Evolutionary conservation across 352 stramenopile species (phyloP), one percentile per base, ranked within the genome.

Genomic region (Globisporangium echinulatum): DNA sequence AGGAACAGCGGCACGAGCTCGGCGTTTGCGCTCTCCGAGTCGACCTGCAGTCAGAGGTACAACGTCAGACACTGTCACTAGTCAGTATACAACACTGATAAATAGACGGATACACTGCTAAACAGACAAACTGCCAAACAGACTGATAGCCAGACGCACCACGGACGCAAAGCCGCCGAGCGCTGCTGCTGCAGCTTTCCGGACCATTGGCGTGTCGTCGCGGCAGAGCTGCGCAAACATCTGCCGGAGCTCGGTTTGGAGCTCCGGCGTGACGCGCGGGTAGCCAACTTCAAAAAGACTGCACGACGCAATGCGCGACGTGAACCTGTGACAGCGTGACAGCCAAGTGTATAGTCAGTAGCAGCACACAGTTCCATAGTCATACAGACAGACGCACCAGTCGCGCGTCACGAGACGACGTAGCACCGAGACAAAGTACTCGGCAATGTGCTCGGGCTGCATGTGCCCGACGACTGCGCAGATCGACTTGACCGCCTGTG

Each of bases 131-230:
- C 33, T 43, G 40, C 11, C 7, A 52, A 14, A 36, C 15, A 36
- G 15, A 37, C 19, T 37, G 4, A 14, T 8, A 25, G 33, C 4
- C 4, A 14, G 14, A 73, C 59, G 56, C 61, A 85, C 78, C 58
- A 84, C 75, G 0, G 72, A 74, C 0, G 95, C 75, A 63, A 99
- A 96, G 14, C 67, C 71, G 17, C 94, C 96, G 17, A 99, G 79
- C 57, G 93, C 88, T 52, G 86, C 75, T 4, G 89, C 82, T 1
- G 95, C 92, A 15, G 96, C 82, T 60, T 97, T 88, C 39, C 97
- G 90, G 38, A 99, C 97, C 94, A 99, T 99, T 8, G 97, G 96
- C 48, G 96, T 98, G 67, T 99, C 96, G 66, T 99, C 97, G 8
- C 80, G 80, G 67, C 96, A 99, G 1, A 99, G 79, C 52, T 93